Percentiles rank a stretch among this genome's conserved stretches.
phyloP scores from a whole-genome alignment of 1,284 basidiomycete genomes.

The Trichosporon ovoides region DNA sequence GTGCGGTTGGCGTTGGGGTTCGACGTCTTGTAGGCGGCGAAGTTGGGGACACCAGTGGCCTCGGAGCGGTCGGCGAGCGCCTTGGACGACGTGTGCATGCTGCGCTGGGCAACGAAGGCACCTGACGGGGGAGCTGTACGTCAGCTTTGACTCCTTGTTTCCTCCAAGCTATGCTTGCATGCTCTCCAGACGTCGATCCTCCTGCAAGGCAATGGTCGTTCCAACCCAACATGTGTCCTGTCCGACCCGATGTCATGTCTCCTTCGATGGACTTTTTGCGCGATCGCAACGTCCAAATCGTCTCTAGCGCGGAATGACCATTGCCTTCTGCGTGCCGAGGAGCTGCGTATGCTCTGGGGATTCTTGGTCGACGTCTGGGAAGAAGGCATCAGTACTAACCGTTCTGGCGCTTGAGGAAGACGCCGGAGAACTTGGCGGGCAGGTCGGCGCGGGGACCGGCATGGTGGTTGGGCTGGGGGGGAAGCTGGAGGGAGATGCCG shows the following conservation, averaged over 20 bases:
- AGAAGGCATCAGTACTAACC: slow-evolving; percentile 56
- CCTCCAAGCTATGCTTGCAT: too few species aligned
- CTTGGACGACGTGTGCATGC: slow-evolving; percentile 55
- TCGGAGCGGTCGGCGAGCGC: slow-evolving; percentile 43
- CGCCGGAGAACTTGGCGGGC: slow-evolving; percentile 63
- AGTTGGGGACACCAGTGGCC: slow-evolving; percentile 77
- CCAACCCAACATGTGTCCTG: neutral
- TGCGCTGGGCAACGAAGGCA: slow-evolving; percentile 55
- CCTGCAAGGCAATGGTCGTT: neutral
- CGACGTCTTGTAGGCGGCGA: slow-evolving; percentile 71
- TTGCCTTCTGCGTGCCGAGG: neutral
- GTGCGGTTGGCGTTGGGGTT: slow-evolving; percentile 68
- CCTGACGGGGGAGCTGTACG: slow-evolving; percentile 51
- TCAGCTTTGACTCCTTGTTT: neutral
- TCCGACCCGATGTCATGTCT: neutral
- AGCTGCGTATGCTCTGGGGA: neutral
- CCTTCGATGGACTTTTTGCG: neutral
- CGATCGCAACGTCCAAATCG: neutral
- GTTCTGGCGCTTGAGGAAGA: slow-evolving; percentile 52
- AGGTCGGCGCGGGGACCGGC: slow-evolving; percentile 60
- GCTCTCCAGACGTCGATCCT: neutral
- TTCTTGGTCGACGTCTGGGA: too few species aligned
- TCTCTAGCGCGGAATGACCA: too few species aligned
- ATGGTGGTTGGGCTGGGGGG: slow-evolving; percentile 58
- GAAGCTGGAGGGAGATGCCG: slow-evolving; percentile 85